Conservation (phyloP, 2,329 filamentous ascomycete genomes). For the Claviceps africana region DNA sequence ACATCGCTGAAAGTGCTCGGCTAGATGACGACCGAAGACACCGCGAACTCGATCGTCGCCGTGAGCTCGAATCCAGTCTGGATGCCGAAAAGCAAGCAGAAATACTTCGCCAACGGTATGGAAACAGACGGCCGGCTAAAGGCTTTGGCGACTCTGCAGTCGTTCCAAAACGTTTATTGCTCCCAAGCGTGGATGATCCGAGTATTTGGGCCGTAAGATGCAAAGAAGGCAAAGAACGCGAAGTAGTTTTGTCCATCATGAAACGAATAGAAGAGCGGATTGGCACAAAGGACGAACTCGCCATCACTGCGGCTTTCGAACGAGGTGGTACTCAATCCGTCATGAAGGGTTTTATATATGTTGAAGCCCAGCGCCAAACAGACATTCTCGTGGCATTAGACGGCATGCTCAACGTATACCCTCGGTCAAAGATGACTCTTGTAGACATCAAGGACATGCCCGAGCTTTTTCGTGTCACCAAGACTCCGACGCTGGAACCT, state of each 20-base stretch:
- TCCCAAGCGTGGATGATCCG: constrained; percentile 88
- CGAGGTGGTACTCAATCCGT: constrained; percentile 60
- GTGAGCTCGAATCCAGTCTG: constrained; percentile 74
- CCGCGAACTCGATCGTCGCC: constrained; percentile 82
- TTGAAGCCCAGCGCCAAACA: constrained; percentile 76
- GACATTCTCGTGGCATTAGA: constrained; percentile 76
- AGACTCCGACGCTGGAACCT: constrained; percentile 70
- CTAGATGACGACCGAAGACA: constrained; percentile 85
- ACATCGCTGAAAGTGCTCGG: constrained; percentile 64
- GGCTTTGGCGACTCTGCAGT: constrained; percentile 56
- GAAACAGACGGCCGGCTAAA: constrained; percentile 55
- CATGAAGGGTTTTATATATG: constrained; percentile 92
- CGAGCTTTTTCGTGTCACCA: constrained; percentile 79
- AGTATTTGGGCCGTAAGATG: constrained; percentile 91
- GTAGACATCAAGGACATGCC: constrained; percentile 97
- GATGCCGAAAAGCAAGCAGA: constrained; percentile 91
- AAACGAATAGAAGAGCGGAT: constrained; percentile 74
- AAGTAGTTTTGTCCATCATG: constrained; percentile 76
- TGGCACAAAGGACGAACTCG: constrained; percentile 64
- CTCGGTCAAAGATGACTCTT: constrained; percentile 70
- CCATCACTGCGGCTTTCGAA: constrained; percentile 85
- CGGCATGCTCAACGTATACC: constrained; percentile 78
- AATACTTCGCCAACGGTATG: constrained; percentile 75
- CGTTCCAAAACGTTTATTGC: constrained; percentile 70
- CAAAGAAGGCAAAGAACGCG: constrained; percentile 88